Conservation (phyloP, 805 yeast genomes). For the Candida mattraensis region DNA sequence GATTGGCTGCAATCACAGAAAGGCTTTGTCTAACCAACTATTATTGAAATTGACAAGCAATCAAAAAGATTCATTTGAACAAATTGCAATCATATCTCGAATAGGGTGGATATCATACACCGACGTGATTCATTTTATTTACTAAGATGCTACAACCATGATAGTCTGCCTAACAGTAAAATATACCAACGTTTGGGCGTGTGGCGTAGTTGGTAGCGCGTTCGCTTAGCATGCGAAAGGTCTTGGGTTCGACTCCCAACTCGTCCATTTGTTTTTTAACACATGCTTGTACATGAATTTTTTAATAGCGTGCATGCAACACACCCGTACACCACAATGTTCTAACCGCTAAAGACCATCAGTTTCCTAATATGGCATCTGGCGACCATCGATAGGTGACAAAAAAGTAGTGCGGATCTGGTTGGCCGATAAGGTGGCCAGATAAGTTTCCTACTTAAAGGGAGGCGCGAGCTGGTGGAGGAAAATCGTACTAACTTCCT, state of each 20-base stretch:
- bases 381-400: too few relatives aligned
- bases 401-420: too few relatives aligned
- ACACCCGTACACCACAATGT: background rate
- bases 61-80: too few relatives aligned
- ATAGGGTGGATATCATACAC: too few relatives aligned
- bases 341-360: background rate
- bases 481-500: too few relatives aligned
- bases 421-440: too few relatives aligned
- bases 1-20: slow-evolving; percentile 8
- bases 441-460: too few relatives aligned
- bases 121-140: slow-evolving; percentile 1
- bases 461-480: too few relatives aligned
- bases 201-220: slow-evolving; percentile 83
- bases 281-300: too few relatives aligned
- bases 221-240: slow-evolving; percentile 79
- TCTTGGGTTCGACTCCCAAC: slow-evolving; percentile 78
- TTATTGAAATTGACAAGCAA: too few relatives aligned
- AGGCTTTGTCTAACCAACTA: background rate
- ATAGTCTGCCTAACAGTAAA: background rate
- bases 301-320: slow-evolving; percentile 2
- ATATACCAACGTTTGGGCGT: slow-evolving; percentile 46
- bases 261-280: slow-evolving; percentile 49
- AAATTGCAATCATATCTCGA: too few relatives aligned
- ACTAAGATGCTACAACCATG: background rate
- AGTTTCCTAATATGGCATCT: too few relatives aligned